These are phyloP conservation scores for Phytophthora melonis DNA, from an alignment of 352 stramenopile genomes.

Conservation along the genomic window DNA sequence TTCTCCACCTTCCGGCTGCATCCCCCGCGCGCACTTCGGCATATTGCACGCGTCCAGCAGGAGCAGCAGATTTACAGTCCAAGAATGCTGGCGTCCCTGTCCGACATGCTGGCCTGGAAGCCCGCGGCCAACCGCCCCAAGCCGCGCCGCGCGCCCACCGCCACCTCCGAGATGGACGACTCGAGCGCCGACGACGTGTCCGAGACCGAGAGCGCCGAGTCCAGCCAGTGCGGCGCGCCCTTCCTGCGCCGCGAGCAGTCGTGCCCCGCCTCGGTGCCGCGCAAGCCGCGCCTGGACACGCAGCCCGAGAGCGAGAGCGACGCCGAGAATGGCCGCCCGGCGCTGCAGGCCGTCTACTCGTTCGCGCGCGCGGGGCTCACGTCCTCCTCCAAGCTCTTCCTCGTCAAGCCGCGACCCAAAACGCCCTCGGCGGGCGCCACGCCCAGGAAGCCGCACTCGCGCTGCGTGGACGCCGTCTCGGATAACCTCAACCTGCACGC, in stretches of 20 bases:
- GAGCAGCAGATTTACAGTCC: background rate
- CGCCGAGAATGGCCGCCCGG: conserved; percentile 20
- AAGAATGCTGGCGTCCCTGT: conserved; percentile 43
- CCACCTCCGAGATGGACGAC: conserved; percentile 55
- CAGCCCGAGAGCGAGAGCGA: conserved; percentile 42
- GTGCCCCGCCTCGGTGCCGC: conserved; percentile 21
- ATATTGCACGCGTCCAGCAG: conserved; percentile 23
- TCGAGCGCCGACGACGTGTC: conserved; percentile 48
- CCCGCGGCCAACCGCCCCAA: conserved; percentile 26
- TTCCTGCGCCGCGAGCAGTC: conserved; percentile 41
- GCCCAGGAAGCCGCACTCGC: conserved; percentile 38
- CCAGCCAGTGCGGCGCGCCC: conserved; percentile 28
- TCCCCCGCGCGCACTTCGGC: conserved; percentile 18
- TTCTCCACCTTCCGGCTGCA: conserved; percentile 32
- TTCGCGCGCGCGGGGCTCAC: conserved; percentile 58
- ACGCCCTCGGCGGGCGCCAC: background rate
- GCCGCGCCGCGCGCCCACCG: conserved; percentile 41
- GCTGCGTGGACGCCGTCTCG: conserved; percentile 55
- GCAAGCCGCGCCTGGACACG: conserved; percentile 29
- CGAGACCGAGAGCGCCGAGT: conserved; percentile 71
- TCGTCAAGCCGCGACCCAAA: conserved; percentile 37
- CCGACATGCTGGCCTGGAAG: conserved; percentile 53
- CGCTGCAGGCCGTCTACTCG: conserved; percentile 59
- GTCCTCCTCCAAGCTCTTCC: conserved; percentile 61
- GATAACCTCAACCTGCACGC: conserved; percentile 47